phyloP scores from a whole-genome alignment of 306 rosid species.

The Bauhinia variegata region DNA sequence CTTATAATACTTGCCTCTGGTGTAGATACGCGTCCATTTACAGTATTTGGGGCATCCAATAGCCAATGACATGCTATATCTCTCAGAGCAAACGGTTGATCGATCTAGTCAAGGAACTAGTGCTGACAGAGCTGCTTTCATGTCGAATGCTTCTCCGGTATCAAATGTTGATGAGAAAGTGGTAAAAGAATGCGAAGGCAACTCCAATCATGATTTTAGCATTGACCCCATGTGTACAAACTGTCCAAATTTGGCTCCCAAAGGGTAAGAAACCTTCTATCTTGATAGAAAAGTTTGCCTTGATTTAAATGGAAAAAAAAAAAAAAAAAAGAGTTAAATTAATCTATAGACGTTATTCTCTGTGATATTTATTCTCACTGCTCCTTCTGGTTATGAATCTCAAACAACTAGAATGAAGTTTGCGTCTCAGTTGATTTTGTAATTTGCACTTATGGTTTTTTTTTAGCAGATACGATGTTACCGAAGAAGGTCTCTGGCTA shows the following conservation, averaged over 20 bases:
- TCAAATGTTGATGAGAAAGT: conserved; percentile 42
- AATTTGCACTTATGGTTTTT: too few relatives aligned
- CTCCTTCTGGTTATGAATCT: conserved; percentile 18
- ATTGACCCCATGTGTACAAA: conserved; percentile 88
- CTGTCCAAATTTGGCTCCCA: conserved; percentile 85
- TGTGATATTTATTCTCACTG: background rate
- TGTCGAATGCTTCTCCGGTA: conserved; percentile 41
- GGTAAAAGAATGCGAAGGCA: conserved; percentile 44
- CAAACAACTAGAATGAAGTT: background rate
- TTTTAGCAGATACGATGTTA: conserved; percentile 55
- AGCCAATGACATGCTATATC: conserved; percentile 81
- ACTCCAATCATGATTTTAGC: conserved; percentile 51
- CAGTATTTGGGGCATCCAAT: conserved; percentile 79
- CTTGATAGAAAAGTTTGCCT: conserved; percentile 4
- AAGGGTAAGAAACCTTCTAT: conserved; percentile 58
- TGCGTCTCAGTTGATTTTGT: conserved; percentile 11
- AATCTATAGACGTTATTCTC: conserved; percentile 2
- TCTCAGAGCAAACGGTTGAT: conserved; percentile 50
- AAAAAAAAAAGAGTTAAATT: background rate
- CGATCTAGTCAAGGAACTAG: conserved; percentile 49
- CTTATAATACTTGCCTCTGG: conserved; percentile 12
- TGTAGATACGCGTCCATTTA: conserved; percentile 87
- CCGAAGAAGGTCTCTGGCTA: conserved; percentile 82
- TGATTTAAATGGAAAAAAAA: background rate
- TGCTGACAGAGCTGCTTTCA: conserved; percentile 65